A percentile compares a stretch with the other conserved stretches of the same genome.
These are phyloP conservation scores for Brachypodium distachyon DNA, from an alignment of 202 grass and related monocot genomes.

Conservation along the genomic window DNA sequence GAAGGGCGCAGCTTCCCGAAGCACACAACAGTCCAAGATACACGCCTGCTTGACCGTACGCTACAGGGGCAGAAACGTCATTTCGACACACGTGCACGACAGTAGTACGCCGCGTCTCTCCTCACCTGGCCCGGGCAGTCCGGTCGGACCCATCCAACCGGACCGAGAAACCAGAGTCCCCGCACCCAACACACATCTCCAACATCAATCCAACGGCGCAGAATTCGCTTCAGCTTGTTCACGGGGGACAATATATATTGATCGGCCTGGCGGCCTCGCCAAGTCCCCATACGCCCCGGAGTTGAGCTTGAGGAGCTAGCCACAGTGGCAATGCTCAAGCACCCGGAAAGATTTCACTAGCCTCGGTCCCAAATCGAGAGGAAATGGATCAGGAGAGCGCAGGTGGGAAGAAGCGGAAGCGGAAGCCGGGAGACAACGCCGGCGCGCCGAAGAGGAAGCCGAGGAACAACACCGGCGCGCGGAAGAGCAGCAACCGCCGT, in stretches of 20 bases:
- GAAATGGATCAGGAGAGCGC: background rate
- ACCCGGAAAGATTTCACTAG: too few species aligned
- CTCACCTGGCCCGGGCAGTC: too few species aligned
- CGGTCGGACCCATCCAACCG: too few species aligned
- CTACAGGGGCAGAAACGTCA: background rate
- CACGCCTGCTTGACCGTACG: background rate
- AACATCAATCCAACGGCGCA: background rate
- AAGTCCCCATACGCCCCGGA: background rate
- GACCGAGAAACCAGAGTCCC: too few species aligned
- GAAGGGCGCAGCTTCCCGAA: conserved; percentile 26
- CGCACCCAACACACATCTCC: background rate
- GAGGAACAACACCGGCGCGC: background rate
- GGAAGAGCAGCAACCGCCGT: background rate
- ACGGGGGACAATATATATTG: background rate
- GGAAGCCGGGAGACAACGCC: background rate
- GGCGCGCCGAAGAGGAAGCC: background rate
- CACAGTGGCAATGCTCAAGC: too few species aligned
- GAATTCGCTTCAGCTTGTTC: too few species aligned
- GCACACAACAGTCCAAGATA: background rate
- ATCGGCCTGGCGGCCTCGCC: background rate
- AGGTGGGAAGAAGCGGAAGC: too few species aligned
- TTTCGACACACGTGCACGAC: background rate
- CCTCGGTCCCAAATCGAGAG: too few species aligned
- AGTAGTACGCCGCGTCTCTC: background rate
- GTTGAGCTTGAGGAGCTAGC: too few species aligned